Conservation (phyloP, 768 basidiomycete genomes). For the Macrocybe gigantea region DNA sequence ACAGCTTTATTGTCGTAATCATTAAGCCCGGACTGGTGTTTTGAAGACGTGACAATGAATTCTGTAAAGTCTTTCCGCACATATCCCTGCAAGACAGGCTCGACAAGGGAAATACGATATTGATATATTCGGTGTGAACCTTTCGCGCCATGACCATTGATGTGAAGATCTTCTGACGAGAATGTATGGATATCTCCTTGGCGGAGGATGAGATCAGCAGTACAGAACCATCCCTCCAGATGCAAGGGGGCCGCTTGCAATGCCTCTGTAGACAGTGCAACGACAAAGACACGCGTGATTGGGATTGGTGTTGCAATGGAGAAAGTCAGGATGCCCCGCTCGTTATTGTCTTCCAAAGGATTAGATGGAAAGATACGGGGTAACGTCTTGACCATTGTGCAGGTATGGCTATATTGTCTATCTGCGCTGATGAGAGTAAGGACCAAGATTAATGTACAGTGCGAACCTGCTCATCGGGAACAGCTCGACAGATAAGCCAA, state of each 20-base stretch:
- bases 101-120: conserved; percentile 53
- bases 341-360: not conserved
- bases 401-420: conserved; percentile 33
- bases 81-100: conserved; percentile 73
- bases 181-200: conserved; percentile 37
- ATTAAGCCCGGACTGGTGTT: conserved; percentile 17
- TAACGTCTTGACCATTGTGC: conserved; percentile 31
- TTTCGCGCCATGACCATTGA: conserved; percentile 15
- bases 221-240: conserved; percentile 39
- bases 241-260: conserved; percentile 35
- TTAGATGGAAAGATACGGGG: conserved; percentile 24
- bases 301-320: conserved; percentile 23
- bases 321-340: conserved; percentile 7
- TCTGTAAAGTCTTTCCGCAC: conserved; percentile 41
- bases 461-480: conserved; percentile 31
- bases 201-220: conserved; percentile 41
- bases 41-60: conserved; percentile 36
- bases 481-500: conserved; percentile 22
- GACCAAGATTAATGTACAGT: conserved; percentile 4
- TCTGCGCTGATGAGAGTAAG: conserved; percentile 14
- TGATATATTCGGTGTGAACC: conserved; percentile 17
- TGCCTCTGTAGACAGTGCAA: conserved; percentile 43
- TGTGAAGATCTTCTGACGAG: conserved; percentile 10
- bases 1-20: conserved; percentile 5
- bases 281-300: conserved; percentile 47